Percentiles rank a stretch among this genome's conserved stretches.
phyloP scores from a whole-genome alignment of 441 rosid genomes.

The Croton setiger region DNA sequence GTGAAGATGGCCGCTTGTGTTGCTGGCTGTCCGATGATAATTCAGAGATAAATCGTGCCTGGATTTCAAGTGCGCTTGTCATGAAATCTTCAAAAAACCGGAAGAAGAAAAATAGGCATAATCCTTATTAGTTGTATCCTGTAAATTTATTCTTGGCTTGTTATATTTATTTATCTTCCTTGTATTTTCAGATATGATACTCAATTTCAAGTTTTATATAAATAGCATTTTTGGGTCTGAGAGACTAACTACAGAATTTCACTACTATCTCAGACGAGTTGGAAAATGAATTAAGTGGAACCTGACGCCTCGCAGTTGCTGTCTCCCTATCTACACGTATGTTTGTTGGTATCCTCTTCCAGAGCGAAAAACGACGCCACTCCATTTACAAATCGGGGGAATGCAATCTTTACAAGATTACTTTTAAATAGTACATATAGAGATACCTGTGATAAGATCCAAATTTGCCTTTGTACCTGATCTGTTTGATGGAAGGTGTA shows the following conservation, averaged over 20 bases:
- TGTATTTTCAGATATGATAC: neutral
- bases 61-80: constrained; percentile 68
- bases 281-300: neutral
- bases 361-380: too few species aligned
- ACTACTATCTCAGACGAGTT: neutral
- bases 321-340: too few species aligned
- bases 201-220: neutral
- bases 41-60: constrained; percentile 41
- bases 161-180: neutral
- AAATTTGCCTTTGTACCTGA: too few species aligned
- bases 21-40: constrained; percentile 77
- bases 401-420: too few species aligned
- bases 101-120: constrained; percentile 54
- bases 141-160: neutral
- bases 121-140: constrained; percentile 39
- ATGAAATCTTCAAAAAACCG: constrained; percentile 37
- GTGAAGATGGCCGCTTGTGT: constrained; percentile 91
- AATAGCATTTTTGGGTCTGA: too few species aligned
- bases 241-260: too few species aligned
- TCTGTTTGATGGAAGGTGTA: too few species aligned
- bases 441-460: too few species aligned
- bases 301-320: too few species aligned
- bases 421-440: too few species aligned
- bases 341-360: too few species aligned
- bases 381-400: too few species aligned